Evolutionary conservation across 2,329 filamentous ascomycete genomes (phyloP).

Genomic region (Verticillium isaacii): DNA sequence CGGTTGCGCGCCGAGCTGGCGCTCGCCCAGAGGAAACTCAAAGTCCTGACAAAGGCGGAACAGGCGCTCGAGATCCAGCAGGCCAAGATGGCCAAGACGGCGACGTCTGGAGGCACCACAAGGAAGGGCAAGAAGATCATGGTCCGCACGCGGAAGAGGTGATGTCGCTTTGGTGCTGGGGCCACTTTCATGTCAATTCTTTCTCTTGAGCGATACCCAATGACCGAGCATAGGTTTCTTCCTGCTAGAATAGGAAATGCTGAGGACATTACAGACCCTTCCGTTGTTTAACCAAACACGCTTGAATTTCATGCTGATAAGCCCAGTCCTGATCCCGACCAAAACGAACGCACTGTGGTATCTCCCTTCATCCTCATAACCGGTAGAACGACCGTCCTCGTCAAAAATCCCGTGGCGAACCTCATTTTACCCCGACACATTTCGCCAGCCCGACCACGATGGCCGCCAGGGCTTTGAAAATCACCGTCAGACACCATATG

Average conservation of each 20-base stretch:
- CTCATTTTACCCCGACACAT: constrained; percentile 33
- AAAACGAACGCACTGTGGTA: background rate
- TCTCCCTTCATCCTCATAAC: background rate
- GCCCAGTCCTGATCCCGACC: background rate
- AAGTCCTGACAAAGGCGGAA: constrained; percentile 51
- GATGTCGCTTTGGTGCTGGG: background rate
- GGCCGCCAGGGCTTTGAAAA: constrained; percentile 47
- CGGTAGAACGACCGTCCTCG: background rate
- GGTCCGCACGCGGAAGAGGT: constrained; percentile 58
- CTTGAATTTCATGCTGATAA: background rate
- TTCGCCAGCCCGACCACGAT: constrained; percentile 46
- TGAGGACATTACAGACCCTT: background rate
- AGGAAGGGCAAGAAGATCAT: constrained; percentile 59
- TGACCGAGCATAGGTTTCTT: background rate
- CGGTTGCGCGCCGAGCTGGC: constrained; percentile 45
- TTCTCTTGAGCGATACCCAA: background rate
- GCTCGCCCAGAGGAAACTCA: constrained; percentile 48
- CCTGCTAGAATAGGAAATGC: background rate
- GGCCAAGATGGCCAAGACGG: constrained; percentile 61
- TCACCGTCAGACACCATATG: constrained; percentile 53
- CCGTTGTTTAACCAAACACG: background rate
- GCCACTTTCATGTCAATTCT: background rate
- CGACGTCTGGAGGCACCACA: constrained; percentile 54
- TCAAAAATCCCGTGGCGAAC: background rate
- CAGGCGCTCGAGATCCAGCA: constrained; percentile 52